phyloP scores from a whole-genome alignment of 768 basidiomycete genomes.

The Leccinellum rugosiceps region DNA sequence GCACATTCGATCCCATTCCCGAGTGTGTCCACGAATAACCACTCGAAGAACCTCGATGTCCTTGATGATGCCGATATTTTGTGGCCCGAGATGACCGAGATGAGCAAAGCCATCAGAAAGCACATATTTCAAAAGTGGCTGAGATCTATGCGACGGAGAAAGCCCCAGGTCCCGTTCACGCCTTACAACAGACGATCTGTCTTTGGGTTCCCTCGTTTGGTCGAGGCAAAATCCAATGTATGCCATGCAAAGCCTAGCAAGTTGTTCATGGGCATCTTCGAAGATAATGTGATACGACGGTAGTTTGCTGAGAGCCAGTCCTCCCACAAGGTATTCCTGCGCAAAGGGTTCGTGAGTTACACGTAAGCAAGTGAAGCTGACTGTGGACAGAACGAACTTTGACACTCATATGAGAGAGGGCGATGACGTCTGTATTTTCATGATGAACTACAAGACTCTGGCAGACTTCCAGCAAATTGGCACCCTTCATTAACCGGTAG shows the following conservation, averaged over 20 bases:
- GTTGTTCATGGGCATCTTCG: constrained; percentile 3
- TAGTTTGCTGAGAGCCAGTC: background rate
- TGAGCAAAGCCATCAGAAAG: constrained; percentile 10
- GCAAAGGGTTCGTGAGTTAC: background rate
- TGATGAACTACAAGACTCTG: constrained; percentile 10
- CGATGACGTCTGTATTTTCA: constrained; percentile 6
- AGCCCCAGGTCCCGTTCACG: background rate
- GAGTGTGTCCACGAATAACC: background rate
- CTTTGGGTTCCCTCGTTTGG: background rate
- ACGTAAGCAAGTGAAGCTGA: background rate
- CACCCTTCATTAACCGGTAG: background rate
- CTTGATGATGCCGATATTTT: background rate
- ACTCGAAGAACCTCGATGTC: background rate
- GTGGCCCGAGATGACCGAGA: background rate
- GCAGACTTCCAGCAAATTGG: constrained; percentile 1
- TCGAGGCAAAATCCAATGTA: constrained; percentile 10
- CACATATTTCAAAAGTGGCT: constrained; percentile 8
- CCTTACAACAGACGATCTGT: background rate
- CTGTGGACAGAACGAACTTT: background rate
- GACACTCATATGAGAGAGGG: constrained; percentile 16
- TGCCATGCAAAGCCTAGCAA: constrained; percentile 10
- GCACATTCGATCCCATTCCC: constrained; percentile 3
- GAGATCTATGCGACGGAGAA: background rate
- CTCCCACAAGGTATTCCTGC: constrained; percentile 15
- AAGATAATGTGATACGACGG: constrained; percentile 4